phyloP scores from a whole-genome alignment of 1,284 basidiomycete species.

The Ganoderma resinaceum region DNA sequence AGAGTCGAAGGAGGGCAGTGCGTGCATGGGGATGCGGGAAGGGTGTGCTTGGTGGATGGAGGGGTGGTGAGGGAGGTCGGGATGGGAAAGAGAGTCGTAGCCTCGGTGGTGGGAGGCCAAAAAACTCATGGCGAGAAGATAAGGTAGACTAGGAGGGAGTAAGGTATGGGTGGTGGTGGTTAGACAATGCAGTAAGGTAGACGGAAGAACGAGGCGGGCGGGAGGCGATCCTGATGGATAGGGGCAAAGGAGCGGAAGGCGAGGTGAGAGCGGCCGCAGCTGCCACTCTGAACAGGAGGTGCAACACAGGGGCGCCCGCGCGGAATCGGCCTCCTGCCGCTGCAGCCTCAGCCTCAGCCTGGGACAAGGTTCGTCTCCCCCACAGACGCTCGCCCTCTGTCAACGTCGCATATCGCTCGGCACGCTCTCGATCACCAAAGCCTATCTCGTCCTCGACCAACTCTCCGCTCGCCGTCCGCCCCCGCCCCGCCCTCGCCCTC shows the following conservation, averaged over 20 bases:
- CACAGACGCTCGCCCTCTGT: constrained; percentile 23
- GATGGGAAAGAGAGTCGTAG: constrained; percentile 44
- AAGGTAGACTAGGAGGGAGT: constrained; percentile 34
- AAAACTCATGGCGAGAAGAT: constrained; percentile 49
- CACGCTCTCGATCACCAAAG: constrained; percentile 33
- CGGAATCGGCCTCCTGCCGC: constrained; percentile 27
- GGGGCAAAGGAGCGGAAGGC: constrained; percentile 32
- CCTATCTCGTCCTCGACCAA: constrained; percentile 31
- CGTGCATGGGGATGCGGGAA: constrained; percentile 35
- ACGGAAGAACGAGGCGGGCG: constrained; percentile 26
- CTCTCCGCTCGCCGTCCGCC: neutral
- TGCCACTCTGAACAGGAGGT: constrained; percentile 31
- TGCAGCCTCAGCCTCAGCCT: constrained; percentile 17
- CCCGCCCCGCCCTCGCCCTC: constrained; percentile 10
- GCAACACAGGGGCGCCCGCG: constrained; percentile 38
- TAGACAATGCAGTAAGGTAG: constrained; percentile 36
- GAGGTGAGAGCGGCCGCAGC: constrained; percentile 27
- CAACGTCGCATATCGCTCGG: constrained; percentile 38
- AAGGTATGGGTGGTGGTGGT: constrained; percentile 30
- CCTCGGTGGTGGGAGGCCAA: constrained; percentile 47
- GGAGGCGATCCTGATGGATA: constrained; percentile 34
- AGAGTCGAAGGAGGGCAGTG: constrained; percentile 46
- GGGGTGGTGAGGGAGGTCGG: constrained; percentile 36
- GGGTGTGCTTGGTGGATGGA: constrained; percentile 24
- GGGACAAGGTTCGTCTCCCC: constrained; percentile 28